Conservation (phyloP, 768 basidiomycete species). For the Exsudoporus frostii region DNA sequence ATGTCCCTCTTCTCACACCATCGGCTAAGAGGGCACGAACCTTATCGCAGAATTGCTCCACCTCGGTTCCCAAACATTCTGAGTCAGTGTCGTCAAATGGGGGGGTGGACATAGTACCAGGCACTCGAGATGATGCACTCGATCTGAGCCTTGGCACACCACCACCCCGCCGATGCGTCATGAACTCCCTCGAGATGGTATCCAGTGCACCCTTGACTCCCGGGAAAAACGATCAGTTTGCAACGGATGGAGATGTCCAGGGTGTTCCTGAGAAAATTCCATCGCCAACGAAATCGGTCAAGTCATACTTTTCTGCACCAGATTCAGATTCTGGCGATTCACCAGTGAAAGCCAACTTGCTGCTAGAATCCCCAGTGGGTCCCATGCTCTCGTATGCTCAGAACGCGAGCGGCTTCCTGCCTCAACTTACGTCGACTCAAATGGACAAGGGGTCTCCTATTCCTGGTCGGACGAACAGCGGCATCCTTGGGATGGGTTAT, state of each 20-base stretch:
- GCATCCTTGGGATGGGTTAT: slow-evolving; percentile 41
- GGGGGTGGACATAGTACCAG: slow-evolving; percentile 2
- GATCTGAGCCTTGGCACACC: not conserved
- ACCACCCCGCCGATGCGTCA: not conserved
- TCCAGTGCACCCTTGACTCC: not conserved
- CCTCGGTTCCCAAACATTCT: not conserved
- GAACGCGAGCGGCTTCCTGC: slow-evolving; percentile 35
- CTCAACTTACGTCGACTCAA: slow-evolving; percentile 38
- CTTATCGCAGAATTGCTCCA: slow-evolving; percentile 1
- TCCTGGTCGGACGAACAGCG: slow-evolving; percentile 21
- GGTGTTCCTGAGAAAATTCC: slow-evolving; percentile 14
- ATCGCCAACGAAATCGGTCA: slow-evolving; percentile 32
- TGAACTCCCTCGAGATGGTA: not conserved
- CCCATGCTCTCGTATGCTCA: slow-evolving; percentile 36
- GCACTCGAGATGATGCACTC: slow-evolving; percentile 1
- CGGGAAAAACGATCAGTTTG: not conserved
- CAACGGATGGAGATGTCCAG: not conserved
- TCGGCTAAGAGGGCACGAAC: slow-evolving; percentile 25
- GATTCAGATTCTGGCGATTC: slow-evolving; percentile 34
- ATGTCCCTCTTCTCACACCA: slow-evolving; percentile 16
- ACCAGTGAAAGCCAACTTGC: slow-evolving; percentile 22
- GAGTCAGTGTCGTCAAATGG: slow-evolving; percentile 7
- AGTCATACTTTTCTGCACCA: slow-evolving; percentile 37
- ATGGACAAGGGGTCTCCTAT: slow-evolving; percentile 13
- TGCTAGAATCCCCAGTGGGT: slow-evolving; percentile 34